Evolutionary conservation across 2,329 filamentous ascomycete genomes (phyloP).

Genomic region (Colletotrichum chlorophyti): DNA sequence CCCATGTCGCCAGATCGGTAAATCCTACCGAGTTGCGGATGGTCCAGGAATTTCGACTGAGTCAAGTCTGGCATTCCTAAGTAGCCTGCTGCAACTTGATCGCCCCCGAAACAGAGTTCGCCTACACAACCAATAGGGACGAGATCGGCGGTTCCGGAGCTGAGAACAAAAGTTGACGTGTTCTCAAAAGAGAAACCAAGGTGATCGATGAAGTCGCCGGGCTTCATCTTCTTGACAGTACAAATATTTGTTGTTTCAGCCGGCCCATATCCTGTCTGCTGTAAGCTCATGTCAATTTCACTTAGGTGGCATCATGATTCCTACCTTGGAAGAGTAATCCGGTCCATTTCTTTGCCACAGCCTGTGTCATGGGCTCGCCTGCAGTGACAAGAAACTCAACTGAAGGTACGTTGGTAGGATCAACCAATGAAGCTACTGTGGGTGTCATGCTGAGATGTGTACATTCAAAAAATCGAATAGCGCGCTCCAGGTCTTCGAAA

Average conservation of each 20-base stretch:
- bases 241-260: constrained; percentile 91
- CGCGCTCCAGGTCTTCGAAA: constrained; percentile 73
- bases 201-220: constrained; percentile 70
- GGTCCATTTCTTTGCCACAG: constrained; percentile 74
- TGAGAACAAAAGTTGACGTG: constrained; percentile 75
- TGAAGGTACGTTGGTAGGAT: constrained; percentile 70
- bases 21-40: constrained; percentile 72
- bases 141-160: constrained; percentile 50
- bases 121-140: constrained; percentile 77
- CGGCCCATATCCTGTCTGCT: constrained; percentile 70
- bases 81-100: constrained; percentile 81
- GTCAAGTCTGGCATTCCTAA: constrained; percentile 70
- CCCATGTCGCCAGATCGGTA: constrained; percentile 87
- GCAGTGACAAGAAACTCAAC: constrained; percentile 82
- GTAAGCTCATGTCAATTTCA: neutral
- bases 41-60: constrained; percentile 70
- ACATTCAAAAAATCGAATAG: constrained; percentile 67
- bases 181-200: constrained; percentile 79
- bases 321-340: constrained; percentile 73
- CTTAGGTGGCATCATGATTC: neutral
- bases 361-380: constrained; percentile 79
- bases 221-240: constrained; percentile 70
- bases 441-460: constrained; percentile 89
- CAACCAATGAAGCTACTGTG: constrained; percentile 79
- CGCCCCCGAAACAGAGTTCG: constrained; percentile 86